Conservation (phyloP, 2,329 filamentous ascomycete species). For the Neofusicoccum laricinum region DNA sequence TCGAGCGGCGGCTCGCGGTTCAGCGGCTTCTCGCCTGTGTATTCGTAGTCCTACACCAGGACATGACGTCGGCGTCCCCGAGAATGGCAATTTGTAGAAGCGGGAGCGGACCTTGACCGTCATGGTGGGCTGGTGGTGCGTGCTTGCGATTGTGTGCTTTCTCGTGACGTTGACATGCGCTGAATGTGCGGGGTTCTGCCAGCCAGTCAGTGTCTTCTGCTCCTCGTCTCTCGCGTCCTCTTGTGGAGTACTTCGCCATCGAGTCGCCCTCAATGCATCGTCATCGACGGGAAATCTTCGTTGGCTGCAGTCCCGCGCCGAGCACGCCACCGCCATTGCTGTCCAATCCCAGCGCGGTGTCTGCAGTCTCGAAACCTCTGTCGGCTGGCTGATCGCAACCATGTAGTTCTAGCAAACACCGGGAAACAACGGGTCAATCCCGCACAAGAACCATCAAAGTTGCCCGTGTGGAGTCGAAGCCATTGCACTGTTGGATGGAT, state of each 20-base stretch:
- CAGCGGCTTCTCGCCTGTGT: constrained; percentile 45
- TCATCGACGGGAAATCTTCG: not conserved
- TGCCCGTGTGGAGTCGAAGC: no score
- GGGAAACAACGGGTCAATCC: no score
- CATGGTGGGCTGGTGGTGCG: not conserved
- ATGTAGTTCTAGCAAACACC: no score
- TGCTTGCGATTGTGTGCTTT: constrained; percentile 17
- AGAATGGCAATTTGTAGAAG: constrained; percentile 1
- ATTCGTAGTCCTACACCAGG: constrained; percentile 24
- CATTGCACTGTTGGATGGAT: no score
- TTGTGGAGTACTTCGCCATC: not conserved
- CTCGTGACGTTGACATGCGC: not conserved
- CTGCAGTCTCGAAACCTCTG: no score
- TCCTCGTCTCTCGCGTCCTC: not conserved
- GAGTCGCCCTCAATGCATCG: not conserved
- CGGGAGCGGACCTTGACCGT: not conserved
- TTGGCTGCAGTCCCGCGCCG: not conserved
- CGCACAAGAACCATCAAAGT: no score
- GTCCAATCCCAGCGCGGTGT: no score
- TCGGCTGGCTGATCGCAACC: no score
- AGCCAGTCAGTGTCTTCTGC: not conserved
- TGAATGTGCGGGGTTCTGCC: not conserved
- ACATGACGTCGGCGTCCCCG: not conserved
- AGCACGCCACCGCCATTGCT: no score
- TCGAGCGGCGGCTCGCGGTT: constrained; percentile 48